Base-by-base conservation (phyloP, 768 basidiomycete species). In the Punctularia strigosozonata region DNA sequence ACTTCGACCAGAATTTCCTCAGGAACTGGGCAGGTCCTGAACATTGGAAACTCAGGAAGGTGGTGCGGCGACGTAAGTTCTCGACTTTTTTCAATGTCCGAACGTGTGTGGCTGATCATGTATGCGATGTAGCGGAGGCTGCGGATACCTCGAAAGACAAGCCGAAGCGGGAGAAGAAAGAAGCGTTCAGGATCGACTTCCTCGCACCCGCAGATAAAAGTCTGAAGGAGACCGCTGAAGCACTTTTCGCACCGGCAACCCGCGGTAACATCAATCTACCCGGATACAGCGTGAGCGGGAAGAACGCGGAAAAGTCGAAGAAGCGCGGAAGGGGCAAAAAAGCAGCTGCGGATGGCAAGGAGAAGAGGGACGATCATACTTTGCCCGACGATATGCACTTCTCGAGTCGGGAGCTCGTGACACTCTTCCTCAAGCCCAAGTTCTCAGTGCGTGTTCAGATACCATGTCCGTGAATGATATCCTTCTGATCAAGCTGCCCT, bases 21-120 rank as follows among this genome's bases (percentile, higher is more conserved):
- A 94, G 87, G 69, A 94, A 94, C 49, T 99, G 95, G 95, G 95
- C 95, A 3, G 95, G 95, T 0, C 92, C 92, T 6, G 89, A 98
- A 58, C 95, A 99, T 54, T 99, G 95, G 94, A 98, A 94, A 56
- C 58, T 98, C 51, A 66, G 84, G 44, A 84, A 79, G 53, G 70
- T 79, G n/a, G 65, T 89, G 38, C 73, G 83, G 43, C 75, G 72
- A 66, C 71, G 89, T 92, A 46, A 59, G 77, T 57, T 10, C 10
- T 39, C 36, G 21, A 28, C 10, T 23, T 24, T 42, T 30, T 32
- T 14, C 23, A 14, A 21, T 6, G 17, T 30, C 10, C 25, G 23
- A 20, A 15, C 19, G n/a, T 31, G 15, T 14, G 10, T 8, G 21
- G 18, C 24, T 31, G 5, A 12, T 35, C 35, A 34, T 8, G 18